Conservation (phyloP, 306 rosid genomes). For the Phaseolus lunatus region DNA sequence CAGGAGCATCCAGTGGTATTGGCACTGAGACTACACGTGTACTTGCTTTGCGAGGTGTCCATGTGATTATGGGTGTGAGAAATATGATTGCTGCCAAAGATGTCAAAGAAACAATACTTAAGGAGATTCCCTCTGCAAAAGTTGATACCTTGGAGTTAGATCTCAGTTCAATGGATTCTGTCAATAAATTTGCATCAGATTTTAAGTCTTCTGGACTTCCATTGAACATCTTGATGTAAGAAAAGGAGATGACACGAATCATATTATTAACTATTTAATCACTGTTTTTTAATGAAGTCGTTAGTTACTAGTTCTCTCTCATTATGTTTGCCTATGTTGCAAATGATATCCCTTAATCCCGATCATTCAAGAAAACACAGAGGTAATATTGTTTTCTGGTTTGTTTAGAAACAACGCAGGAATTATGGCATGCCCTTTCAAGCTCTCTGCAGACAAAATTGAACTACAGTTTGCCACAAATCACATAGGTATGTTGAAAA, state of each 20-base stretch:
- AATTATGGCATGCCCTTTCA: conserved; percentile 82
- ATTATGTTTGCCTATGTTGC: not conserved
- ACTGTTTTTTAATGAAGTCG: conserved; percentile 5
- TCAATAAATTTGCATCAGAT: conserved; percentile 79
- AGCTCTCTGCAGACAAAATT: conserved; percentile 78
- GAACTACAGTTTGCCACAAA: conserved; percentile 95
- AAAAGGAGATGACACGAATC: conserved; percentile 11
- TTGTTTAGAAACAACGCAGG: conserved; percentile 93
- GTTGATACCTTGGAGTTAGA: conserved; percentile 87
- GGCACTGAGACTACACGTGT: conserved; percentile 87
- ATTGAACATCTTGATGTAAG: conserved; percentile 90
- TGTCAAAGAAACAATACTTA: conserved; percentile 66
- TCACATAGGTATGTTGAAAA: conserved; percentile 65
- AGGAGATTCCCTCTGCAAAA: conserved; percentile 80
- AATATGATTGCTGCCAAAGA: conserved; percentile 64
- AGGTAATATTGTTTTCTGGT: conserved; percentile 47
- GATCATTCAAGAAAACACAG: conserved; percentile 28
- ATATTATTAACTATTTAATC: conserved; percentile 17
- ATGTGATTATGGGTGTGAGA: conserved; percentile 86
- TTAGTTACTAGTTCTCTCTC: not conserved
- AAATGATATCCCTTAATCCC: conserved; percentile 30
- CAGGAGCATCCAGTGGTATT: conserved; percentile 96
- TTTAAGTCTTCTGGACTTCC: conserved; percentile 69
- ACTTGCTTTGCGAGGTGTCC: conserved; percentile 88
- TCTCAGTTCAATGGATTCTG: conserved; percentile 76